Percentiles rank a stretch among this genome's conserved stretches.
Conservation (phyloP, 139 green algal genomes). For the Eudorina sp. region DNA sequence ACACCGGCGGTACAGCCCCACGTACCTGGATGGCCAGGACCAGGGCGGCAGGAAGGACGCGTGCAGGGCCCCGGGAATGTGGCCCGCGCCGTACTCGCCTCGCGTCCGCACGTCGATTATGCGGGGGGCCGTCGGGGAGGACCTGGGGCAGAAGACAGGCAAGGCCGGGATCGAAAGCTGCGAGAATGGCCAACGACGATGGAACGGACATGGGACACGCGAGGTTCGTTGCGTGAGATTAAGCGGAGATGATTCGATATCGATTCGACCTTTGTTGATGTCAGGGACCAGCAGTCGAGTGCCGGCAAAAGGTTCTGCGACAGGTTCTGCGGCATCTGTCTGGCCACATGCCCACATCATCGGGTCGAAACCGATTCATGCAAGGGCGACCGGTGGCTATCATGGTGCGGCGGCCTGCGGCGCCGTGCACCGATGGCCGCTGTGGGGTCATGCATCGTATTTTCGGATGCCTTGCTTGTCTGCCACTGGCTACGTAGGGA, state of each 20-base stretch:
- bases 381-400: no score
- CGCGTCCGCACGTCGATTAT: constrained; percentile 52
- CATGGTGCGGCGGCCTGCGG: no score
- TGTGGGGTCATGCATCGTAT: background rate
- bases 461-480: background rate
- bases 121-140: constrained; percentile 17
- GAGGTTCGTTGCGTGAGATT: background rate
- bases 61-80: constrained; percentile 49
- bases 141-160: background rate
- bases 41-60: constrained; percentile 58
- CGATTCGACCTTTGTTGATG: background rate
- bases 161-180: background rate
- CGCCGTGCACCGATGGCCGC: no score
- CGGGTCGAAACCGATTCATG: no score
- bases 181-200: background rate
- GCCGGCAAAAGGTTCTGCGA: background rate
- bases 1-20: no score
- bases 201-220: background rate
- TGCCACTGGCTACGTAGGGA: background rate
- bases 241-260: background rate
- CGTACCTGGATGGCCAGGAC: constrained; percentile 31
- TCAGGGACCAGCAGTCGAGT: background rate
- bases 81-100: constrained; percentile 35
- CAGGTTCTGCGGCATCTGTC: background rate
- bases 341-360: no score